phyloP scores from a whole-genome alignment of 305 asterid genomes.

The Rubia tinctorum region DNA sequence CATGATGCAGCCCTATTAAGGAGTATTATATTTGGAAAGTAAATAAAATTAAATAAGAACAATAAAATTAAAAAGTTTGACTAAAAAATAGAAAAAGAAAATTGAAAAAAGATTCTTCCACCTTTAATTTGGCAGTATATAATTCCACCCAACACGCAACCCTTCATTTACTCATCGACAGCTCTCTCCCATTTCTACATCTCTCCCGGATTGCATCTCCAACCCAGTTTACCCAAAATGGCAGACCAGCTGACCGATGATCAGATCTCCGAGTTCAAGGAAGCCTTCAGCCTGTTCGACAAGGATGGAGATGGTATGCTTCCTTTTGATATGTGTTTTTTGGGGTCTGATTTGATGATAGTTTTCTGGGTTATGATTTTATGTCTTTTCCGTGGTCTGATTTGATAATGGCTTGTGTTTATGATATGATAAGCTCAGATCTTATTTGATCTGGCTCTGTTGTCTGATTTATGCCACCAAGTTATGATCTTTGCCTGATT shows the following conservation, averaged over 20 bases:
- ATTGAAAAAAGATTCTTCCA: slow-evolving; percentile 6
- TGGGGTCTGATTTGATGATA: neutral
- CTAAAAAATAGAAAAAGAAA: neutral
- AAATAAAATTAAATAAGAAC: neutral
- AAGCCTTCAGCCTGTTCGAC: slow-evolving; percentile 39
- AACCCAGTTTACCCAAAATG: slow-evolving; percentile 18
- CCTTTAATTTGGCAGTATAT: slow-evolving; percentile 11
- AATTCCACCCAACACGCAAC: slow-evolving; percentile 12
- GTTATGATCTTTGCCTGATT: slow-evolving; percentile 9
- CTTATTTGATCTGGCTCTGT: slow-evolving; percentile 15
- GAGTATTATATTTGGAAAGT: neutral
- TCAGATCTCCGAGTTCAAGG: slow-evolving; percentile 42
- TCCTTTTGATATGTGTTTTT: neutral
- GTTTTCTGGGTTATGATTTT: neutral
- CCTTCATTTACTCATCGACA: slow-evolving; percentile 19
- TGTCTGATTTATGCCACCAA: neutral
- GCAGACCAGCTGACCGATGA: slow-evolving; percentile 40
- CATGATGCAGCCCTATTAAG: neutral
- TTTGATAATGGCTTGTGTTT: neutral
- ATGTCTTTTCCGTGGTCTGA: neutral
- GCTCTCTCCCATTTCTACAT: slow-evolving; percentile 8
- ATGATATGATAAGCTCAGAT: slow-evolving; percentile 14
- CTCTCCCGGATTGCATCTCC: slow-evolving; percentile 12
- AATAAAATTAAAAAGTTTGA: neutral
- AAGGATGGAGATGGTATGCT: slow-evolving; percentile 38